phyloP scores from a whole-genome alignment of 1,284 basidiomycete genomes.

The Papiliotrema nemorosa region DNA sequence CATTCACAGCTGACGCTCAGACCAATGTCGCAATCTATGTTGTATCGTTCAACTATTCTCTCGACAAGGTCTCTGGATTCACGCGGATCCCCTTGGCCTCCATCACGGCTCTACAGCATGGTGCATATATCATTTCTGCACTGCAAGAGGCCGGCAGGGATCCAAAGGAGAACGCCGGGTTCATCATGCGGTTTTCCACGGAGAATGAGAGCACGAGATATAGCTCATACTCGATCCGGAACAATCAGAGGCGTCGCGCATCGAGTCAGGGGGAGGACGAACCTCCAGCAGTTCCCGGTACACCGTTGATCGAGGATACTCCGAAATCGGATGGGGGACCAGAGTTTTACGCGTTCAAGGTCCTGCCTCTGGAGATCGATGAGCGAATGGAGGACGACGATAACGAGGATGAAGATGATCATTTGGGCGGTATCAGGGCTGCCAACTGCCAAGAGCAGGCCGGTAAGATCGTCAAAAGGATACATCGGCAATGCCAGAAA shows the following conservation, averaged over 20 bases:
- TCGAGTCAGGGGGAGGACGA: slow-evolving; percentile 1
- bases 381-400: slow-evolving; percentile 18
- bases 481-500: slow-evolving; percentile 65
- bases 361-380: slow-evolving; percentile 47
- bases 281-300: slow-evolving; percentile 1
- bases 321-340: background rate
- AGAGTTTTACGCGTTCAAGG: slow-evolving; percentile 53
- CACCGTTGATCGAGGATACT: slow-evolving; percentile 14
- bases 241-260: slow-evolving; percentile 39
- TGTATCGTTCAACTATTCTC: slow-evolving; percentile 78
- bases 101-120: slow-evolving; percentile 71
- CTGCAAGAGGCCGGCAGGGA: slow-evolving; percentile 85
- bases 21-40: slow-evolving; percentile 64
- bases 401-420: slow-evolving; percentile 55
- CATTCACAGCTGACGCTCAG: slow-evolving; percentile 43
- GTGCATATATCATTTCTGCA: slow-evolving; percentile 84
- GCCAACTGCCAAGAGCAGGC: slow-evolving; percentile 72
- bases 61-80: slow-evolving; percentile 85
- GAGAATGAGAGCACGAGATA: slow-evolving; percentile 64
- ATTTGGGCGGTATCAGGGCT: slow-evolving; percentile 41
- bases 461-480: slow-evolving; percentile 66
- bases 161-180: slow-evolving; percentile 78
- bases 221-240: slow-evolving; percentile 78
- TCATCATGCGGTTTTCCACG: slow-evolving; percentile 69
- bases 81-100: slow-evolving; percentile 82